These are phyloP conservation scores for Noccaea caerulescens DNA, from an alignment of 345 rosid genomes.

Conservation along the genomic window DNA sequence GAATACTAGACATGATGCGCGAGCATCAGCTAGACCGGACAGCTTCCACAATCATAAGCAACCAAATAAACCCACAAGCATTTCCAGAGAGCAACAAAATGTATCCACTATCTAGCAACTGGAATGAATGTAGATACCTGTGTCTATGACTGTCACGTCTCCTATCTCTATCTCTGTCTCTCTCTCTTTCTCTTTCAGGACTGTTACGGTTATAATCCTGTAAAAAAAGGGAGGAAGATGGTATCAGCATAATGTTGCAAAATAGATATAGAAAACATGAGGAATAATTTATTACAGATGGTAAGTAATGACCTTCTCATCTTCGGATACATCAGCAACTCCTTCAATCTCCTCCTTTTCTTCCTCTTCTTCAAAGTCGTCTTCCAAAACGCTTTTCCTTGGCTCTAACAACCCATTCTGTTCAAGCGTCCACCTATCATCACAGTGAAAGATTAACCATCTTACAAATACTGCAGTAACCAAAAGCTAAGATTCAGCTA, in stretches of 20 bases:
- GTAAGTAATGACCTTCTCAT: slow-evolving; percentile 60
- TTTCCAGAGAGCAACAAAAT: background rate
- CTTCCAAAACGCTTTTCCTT: slow-evolving; percentile 90
- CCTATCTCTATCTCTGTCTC: slow-evolving; percentile 64
- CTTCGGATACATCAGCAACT: slow-evolving; percentile 59
- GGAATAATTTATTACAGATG: background rate
- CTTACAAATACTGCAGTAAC: background rate
- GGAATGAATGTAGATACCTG: slow-evolving; percentile 51
- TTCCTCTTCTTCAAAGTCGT: slow-evolving; percentile 97
- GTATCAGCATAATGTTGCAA: slow-evolving; percentile 15
- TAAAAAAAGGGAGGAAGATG: slow-evolving; percentile 23
- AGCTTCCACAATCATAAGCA: slow-evolving; percentile 49
- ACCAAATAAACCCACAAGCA: background rate
- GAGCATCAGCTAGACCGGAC: slow-evolving; percentile 25
- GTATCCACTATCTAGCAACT: background rate
- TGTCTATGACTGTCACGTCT: slow-evolving; percentile 59
- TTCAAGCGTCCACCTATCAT: slow-evolving; percentile 78
- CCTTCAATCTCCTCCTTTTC: slow-evolving; percentile 85
- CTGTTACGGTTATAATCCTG: slow-evolving; percentile 86
- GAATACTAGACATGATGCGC: slow-evolving; percentile 20
- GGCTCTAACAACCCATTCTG: slow-evolving; percentile 70
- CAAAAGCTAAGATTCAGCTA: slow-evolving; percentile 7
- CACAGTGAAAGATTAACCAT: slow-evolving; percentile 9
- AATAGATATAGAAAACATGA: background rate
- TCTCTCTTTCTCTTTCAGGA: slow-evolving; percentile 80